A percentile compares a stretch with the other conserved stretches of the same genome.
Evolutionary conservation across 1,284 basidiomycete species (phyloP).

Genomic region (Waitea zeae): DNA sequence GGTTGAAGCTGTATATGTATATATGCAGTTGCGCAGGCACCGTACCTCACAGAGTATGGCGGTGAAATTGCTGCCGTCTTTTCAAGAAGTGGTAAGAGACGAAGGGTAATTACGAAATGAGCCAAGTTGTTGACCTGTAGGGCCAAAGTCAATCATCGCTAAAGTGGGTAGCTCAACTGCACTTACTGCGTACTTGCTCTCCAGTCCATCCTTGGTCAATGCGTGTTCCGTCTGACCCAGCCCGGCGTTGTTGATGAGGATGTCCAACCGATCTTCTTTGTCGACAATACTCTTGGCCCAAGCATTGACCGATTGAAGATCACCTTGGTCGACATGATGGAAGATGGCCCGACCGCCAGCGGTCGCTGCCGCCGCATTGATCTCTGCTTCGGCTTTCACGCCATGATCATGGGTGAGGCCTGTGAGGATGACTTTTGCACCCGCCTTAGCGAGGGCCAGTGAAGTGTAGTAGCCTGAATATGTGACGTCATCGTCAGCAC

Average conservation of each 20-base stretch:
- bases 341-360: slow-evolving; percentile 11
- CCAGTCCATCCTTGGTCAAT: slow-evolving; percentile 13
- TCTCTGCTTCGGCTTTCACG: slow-evolving; percentile 5
- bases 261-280: slow-evolving; percentile 12
- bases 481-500: slow-evolving; percentile 5
- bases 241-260: slow-evolving; percentile 15
- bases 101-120: slow-evolving; percentile 13
- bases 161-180: not conserved
- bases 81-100: slow-evolving; percentile 13
- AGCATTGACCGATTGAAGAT: slow-evolving; percentile 11
- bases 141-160: not conserved
- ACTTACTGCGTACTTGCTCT: slow-evolving; percentile 12
- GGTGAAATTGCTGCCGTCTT: slow-evolving; percentile 11
- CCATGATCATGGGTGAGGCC: slow-evolving; percentile 14
- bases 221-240: slow-evolving; percentile 14
- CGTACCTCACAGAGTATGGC: slow-evolving; percentile 12
- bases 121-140: slow-evolving; percentile 14
- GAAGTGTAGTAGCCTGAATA: slow-evolving; percentile 14
- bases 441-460: slow-evolving; percentile 11
- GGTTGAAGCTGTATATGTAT: too few species aligned
- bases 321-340: slow-evolving; percentile 11
- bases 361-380: slow-evolving; percentile 1
- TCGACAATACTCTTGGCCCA: slow-evolving; percentile 11
- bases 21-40: too few species aligned
- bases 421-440: slow-evolving; percentile 13